phyloP scores from a whole-genome alignment of 345 rosid species.

The Boechera stricta region DNA sequence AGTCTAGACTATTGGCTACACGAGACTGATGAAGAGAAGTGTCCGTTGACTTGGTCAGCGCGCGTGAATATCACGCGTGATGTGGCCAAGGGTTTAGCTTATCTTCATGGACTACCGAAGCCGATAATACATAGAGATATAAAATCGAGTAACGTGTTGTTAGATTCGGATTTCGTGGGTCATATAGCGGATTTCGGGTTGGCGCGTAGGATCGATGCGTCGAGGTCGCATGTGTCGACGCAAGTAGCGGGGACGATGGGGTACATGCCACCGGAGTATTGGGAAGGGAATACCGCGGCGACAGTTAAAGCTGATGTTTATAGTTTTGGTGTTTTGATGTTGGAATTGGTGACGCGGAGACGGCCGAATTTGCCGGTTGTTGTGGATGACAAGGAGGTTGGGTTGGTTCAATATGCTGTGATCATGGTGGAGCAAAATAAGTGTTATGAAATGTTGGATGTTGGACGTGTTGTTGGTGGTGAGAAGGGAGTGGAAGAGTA shows the following conservation, averaged over 20 bases:
- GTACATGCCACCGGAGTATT: conserved; percentile 97
- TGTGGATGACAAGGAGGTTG: conserved; percentile 50
- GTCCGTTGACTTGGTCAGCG: conserved; percentile 61
- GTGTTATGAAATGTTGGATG: conserved; percentile 61
- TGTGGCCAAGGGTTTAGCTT: conserved; percentile 73
- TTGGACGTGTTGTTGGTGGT: conserved; percentile 23
- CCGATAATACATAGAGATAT: conserved; percentile 90
- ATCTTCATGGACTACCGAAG: conserved; percentile 64
- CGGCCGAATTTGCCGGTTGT: conserved; percentile 68
- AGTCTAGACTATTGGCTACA: conserved; percentile 85
- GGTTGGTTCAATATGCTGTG: conserved; percentile 65
- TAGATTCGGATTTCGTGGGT: conserved; percentile 64
- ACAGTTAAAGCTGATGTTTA: conserved; percentile 73
- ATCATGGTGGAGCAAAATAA: conserved; percentile 44
- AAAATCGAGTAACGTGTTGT: conserved; percentile 76
- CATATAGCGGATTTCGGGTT: conserved; percentile 90
- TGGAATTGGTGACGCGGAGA: conserved; percentile 64
- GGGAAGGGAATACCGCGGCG: conserved; percentile 71
- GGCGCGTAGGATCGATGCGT: conserved; percentile 57
- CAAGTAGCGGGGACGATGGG: conserved; percentile 96
- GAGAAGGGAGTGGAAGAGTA: conserved; percentile 54
- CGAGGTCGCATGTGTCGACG: conserved; percentile 82
- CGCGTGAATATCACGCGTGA: conserved; percentile 57
- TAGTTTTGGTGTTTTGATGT: conserved; percentile 83
- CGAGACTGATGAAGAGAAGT: conserved; percentile 30